Percentiles rank a stretch among this genome's conserved stretches.
These are phyloP conservation scores for Pezicula rhizophila DNA, from an alignment of 2,329 filamentous ascomycete genomes.

Conservation along the genomic window DNA sequence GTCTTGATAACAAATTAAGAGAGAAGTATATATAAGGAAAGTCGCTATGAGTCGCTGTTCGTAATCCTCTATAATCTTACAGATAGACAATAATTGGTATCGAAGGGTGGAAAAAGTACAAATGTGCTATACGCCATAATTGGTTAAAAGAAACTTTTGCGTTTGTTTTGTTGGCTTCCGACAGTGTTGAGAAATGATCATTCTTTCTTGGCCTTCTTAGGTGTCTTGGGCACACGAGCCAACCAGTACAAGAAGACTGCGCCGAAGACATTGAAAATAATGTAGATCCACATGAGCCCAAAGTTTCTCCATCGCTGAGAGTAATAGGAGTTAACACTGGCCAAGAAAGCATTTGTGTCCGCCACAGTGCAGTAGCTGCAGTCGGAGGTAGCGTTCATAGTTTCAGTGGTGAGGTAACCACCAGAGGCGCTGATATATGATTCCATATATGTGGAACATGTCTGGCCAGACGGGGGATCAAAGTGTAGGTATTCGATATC, in stretches of 20 bases:
- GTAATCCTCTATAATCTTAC: no score
- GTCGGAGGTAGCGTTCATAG: conserved; percentile 32
- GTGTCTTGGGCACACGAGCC: conserved; percentile 38
- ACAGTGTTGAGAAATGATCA: conserved; percentile 22
- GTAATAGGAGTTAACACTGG: conserved; percentile 45
- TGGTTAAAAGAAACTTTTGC: no score
- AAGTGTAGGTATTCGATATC: conserved; percentile 65
- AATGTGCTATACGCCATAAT: no score
- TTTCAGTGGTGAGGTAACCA: conserved; percentile 47
- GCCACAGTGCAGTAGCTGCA: conserved; percentile 52
- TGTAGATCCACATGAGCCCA: conserved; percentile 40
- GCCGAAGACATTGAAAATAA: conserved; percentile 47
- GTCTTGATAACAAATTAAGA: no score
- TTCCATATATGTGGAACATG: conserved; percentile 54
- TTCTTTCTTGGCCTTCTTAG: conserved; percentile 12
- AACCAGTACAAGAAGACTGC: conserved; percentile 51
- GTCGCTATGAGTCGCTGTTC: no score
- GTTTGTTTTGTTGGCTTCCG: no score
- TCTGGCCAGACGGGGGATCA: conserved; percentile 49
- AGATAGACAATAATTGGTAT: no score
- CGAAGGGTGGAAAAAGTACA: no score
- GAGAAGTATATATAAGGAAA: no score
- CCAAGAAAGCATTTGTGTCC: conserved; percentile 47
- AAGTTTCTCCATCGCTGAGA: conserved; percentile 62
- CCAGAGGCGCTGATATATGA: conserved; percentile 42